A percentile compares a stretch with the other conserved stretches of the same genome.
phyloP scores from a whole-genome alignment of 805 yeast genomes.

The Sugiyamaella lignohabitans region DNA sequence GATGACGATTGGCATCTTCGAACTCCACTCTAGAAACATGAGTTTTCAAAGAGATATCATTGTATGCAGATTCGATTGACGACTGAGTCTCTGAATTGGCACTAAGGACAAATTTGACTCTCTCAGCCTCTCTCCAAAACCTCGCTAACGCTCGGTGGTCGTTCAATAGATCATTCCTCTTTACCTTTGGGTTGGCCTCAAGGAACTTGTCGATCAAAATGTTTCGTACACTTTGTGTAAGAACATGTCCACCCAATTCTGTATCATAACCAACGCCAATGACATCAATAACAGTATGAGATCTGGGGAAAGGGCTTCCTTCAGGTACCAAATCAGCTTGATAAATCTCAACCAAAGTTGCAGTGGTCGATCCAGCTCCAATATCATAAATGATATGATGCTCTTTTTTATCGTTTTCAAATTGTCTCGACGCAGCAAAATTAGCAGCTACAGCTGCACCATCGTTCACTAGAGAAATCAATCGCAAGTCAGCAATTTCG shows the following conservation, averaged over 20 bases:
- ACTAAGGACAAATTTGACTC: conserved; percentile 77
- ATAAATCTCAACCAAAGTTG: conserved; percentile 67
- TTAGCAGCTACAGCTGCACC: conserved; percentile 89
- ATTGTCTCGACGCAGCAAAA: conserved; percentile 56
- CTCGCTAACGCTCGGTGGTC: conserved; percentile 58
- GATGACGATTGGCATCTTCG: conserved; percentile 48
- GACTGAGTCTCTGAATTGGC: conserved; percentile 79
- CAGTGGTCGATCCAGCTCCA: conserved; percentile 89
- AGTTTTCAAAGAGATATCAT: conserved; percentile 69
- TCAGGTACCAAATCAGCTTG: conserved; percentile 37
- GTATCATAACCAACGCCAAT: conserved; percentile 67
- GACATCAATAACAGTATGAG: conserved; percentile 43
- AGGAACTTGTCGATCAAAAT: conserved; percentile 56
- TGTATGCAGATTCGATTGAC: conserved; percentile 64
- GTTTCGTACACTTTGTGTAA: conserved; percentile 61
- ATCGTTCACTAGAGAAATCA: conserved; percentile 72
- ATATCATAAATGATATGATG: conserved; percentile 75
- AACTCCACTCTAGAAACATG: conserved; percentile 72
- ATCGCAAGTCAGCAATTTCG: conserved; percentile 57
- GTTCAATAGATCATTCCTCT: conserved; percentile 35
- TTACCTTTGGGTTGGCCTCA: conserved; percentile 31
- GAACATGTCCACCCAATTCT: conserved; percentile 66
- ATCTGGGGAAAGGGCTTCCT: conserved; percentile 12
- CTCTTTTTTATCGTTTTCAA: conserved; percentile 38
- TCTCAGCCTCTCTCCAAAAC: conserved; percentile 77